phyloP scores from a whole-genome alignment of 768 basidiomycete species.

The Macrolepiota albuminosa region DNA sequence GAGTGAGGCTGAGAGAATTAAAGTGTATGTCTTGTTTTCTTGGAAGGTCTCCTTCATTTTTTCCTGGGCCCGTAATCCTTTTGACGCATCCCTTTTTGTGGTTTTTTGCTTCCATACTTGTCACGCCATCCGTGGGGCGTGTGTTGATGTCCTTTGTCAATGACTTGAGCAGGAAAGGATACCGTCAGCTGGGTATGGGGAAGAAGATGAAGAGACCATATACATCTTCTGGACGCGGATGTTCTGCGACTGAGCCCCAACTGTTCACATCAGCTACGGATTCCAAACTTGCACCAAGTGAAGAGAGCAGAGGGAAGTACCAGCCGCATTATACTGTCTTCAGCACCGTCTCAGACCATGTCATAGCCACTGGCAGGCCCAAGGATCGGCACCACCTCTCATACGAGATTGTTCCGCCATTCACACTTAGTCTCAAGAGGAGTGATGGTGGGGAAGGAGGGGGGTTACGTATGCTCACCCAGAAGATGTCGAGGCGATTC shows the following conservation, averaged over 20 bases:
- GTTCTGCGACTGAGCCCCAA: background rate
- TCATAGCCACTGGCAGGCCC: constrained; percentile 39
- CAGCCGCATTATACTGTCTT: constrained; percentile 57
- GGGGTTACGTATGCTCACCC: constrained; percentile 23
- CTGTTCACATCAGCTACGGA: too few relatives aligned
- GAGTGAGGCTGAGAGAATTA: background rate
- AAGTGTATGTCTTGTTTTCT: constrained; percentile 1
- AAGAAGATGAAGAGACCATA: constrained; percentile 15
- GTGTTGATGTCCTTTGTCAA: background rate
- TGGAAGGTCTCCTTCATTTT: background rate
- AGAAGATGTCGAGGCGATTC: constrained; percentile 33
- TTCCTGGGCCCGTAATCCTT: background rate
- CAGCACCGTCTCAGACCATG: constrained; percentile 39
- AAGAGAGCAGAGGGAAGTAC: background rate
- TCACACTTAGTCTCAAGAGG: constrained; percentile 5
- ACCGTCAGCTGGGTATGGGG: background rate
- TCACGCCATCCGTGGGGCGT: background rate
- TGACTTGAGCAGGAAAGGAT: too few relatives aligned
- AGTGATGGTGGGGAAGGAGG: background rate
- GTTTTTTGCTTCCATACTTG: too few relatives aligned
- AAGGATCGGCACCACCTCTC: constrained; percentile 26
- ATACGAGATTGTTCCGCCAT: constrained; percentile 18
- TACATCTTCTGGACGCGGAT: background rate
- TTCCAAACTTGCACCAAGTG: background rate
- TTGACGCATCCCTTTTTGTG: too few relatives aligned